Percentiles rank a stretch among this genome's conserved stretches.
Evolutionary conservation across 116 monocot species (phyloP).

Genomic region (Dioscorea cayenensis): DNA sequence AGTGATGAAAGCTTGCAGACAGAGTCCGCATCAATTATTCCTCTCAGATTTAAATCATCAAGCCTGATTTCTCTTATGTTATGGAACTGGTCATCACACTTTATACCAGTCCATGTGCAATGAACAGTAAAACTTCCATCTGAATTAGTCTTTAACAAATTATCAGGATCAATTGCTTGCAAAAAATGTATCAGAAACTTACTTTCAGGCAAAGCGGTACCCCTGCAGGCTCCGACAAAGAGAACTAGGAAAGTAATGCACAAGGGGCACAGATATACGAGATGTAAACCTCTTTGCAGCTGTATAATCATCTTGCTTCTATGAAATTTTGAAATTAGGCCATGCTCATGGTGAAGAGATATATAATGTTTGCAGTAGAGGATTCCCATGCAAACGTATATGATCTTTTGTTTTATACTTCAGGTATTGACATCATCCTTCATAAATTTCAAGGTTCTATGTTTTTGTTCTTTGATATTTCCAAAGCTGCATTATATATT

Average conservation of each 20-base stretch:
- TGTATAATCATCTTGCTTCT: neutral
- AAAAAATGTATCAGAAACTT: constrained; percentile 11
- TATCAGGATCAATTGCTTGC: constrained; percentile 8
- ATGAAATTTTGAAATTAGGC: neutral
- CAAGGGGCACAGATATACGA: neutral
- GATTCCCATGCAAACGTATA: neutral
- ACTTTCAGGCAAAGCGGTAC: constrained; percentile 7
- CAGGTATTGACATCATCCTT: neutral
- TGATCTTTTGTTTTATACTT: neutral
- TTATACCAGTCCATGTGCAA: constrained; percentile 15
- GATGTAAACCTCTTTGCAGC: neutral
- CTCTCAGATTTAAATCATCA: constrained; percentile 8
- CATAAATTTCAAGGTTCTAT: constrained; percentile 1
- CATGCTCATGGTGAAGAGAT: neutral
- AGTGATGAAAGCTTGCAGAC: constrained; percentile 12
- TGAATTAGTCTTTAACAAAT: constrained; percentile 5
- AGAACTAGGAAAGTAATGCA: constrained; percentile 2
- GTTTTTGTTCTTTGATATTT: neutral
- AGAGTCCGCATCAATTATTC: constrained; percentile 20
- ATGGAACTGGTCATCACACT: constrained; percentile 4
- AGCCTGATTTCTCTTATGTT: constrained; percentile 18
- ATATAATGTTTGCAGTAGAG: neutral
- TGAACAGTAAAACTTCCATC: neutral
- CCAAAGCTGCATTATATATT: neutral
- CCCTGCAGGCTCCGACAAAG: constrained; percentile 3